Conservation (phyloP, 345 rosid species). For the Adansonia digitata region DNA sequence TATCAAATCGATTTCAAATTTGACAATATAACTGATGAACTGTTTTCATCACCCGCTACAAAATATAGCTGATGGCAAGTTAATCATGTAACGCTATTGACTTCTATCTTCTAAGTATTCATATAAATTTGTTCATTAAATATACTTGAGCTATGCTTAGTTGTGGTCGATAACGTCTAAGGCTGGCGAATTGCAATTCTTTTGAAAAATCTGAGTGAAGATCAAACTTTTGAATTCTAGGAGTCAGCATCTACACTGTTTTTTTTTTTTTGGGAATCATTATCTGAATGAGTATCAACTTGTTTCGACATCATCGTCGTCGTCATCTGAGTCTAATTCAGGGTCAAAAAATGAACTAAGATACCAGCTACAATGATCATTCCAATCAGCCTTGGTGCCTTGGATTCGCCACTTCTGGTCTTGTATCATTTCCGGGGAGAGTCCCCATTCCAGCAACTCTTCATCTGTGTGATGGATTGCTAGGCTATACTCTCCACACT, state of each 20-base stretch:
- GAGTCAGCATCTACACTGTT: neutral
- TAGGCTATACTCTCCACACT: conserved; percentile 81
- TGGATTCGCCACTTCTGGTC: conserved; percentile 76
- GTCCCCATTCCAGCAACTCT: conserved; percentile 76
- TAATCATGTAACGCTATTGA: no score
- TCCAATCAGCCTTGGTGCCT: conserved; percentile 62
- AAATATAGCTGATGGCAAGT: no score
- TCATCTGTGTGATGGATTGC: conserved; percentile 76
- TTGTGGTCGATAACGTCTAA: no score
- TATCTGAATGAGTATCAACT: conserved; percentile 23
- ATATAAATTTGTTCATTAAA: no score
- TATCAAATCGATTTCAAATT: no score
- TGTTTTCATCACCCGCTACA: no score
- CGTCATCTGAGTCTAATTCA: conserved; percentile 22
- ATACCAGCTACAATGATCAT: conserved; percentile 65
- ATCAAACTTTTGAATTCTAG: neutral
- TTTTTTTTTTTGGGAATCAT: neutral
- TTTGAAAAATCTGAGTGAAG: no score
- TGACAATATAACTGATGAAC: no score
- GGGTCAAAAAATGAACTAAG: conserved; percentile 61
- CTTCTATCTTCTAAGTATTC: no score
- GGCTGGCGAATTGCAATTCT: no score
- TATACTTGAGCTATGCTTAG: no score
- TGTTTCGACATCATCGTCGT: neutral
- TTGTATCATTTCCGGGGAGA: conserved; percentile 75